These are phyloP conservation scores for Brassica balearica DNA, from an alignment of 441 rosid genomes.

Conservation along the genomic window DNA sequence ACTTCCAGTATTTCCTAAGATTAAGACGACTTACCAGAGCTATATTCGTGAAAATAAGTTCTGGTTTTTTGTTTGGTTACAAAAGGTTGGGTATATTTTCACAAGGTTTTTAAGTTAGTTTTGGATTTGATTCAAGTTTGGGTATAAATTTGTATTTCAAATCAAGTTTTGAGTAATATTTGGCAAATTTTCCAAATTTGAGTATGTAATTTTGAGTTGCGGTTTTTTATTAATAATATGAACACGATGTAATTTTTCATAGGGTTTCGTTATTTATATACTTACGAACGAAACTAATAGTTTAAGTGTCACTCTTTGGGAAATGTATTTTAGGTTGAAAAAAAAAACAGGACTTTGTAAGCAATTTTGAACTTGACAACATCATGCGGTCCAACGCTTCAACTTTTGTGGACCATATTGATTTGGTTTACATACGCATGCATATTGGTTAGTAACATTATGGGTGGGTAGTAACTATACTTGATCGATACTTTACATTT, in stretches of 20 bases:
- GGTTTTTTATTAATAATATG: neutral
- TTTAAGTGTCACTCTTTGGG: slow-evolving; percentile 22
- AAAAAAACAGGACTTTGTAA: slow-evolving; percentile 36
- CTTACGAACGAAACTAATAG: neutral
- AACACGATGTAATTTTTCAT: neutral
- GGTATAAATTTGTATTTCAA: too few relatives aligned
- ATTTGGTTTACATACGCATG: slow-evolving; percentile 25
- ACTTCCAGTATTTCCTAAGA: too few relatives aligned
- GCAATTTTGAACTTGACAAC: slow-evolving; percentile 38
- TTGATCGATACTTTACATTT: neutral
- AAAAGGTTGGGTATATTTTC: too few relatives aligned
- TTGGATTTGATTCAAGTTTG: too few relatives aligned
- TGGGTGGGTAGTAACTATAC: neutral
- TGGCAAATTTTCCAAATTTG: neutral
- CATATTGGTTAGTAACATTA: neutral
- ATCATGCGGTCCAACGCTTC: slow-evolving; percentile 39
- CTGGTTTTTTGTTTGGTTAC: too few relatives aligned
- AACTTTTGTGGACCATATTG: slow-evolving; percentile 41
- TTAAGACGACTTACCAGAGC: too few relatives aligned
- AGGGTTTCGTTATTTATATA: neutral
- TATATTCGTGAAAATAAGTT: too few relatives aligned
- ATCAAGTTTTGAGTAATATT: too few relatives aligned
- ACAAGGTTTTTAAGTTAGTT: too few relatives aligned
- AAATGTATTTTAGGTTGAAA: slow-evolving; percentile 42
- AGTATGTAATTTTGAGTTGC: neutral